Evolutionary conservation across 345 rosid species (phyloP).

Genomic region (Salix brachista): DNA sequence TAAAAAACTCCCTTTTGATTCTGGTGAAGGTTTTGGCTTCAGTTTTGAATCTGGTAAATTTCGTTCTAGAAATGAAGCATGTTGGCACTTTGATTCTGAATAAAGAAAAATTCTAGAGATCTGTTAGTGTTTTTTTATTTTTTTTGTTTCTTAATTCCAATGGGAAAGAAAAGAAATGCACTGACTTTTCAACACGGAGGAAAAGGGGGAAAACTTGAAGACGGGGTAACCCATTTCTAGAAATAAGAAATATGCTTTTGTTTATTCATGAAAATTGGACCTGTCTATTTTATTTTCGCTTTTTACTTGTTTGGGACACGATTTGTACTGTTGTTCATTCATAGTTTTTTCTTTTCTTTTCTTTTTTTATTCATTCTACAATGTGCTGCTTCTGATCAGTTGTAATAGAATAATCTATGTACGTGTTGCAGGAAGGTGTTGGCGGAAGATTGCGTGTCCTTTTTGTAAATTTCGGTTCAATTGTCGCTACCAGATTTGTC

Average conservation of each 20-base stretch:
- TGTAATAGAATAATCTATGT: neutral
- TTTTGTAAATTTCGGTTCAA: neutral
- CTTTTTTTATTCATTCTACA: neutral
- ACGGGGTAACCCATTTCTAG: neutral
- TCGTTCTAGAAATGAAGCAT: neutral
- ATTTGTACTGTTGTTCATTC: neutral
- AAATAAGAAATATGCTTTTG: neutral
- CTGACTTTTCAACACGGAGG: neutral
- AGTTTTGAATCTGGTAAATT: neutral
- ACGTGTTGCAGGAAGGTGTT: constrained; percentile 3
- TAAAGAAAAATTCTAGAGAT: neutral
- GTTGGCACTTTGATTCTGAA: neutral
- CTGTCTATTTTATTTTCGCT: neutral
- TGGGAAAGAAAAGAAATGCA: neutral
- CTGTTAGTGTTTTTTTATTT: neutral
- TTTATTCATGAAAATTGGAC: neutral
- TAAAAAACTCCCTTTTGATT: neutral
- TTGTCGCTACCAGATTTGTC: neutral
- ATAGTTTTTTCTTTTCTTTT: too few relatives aligned
- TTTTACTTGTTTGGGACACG: neutral
- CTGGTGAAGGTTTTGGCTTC: neutral
- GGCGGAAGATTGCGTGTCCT: neutral
- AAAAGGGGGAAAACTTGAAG: neutral
- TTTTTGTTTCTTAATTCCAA: neutral
- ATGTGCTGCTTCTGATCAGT: neutral